phyloP scores from a whole-genome alignment of 2,329 filamentous ascomycete genomes.

The Neopestalotiopsis clavispora region DNA sequence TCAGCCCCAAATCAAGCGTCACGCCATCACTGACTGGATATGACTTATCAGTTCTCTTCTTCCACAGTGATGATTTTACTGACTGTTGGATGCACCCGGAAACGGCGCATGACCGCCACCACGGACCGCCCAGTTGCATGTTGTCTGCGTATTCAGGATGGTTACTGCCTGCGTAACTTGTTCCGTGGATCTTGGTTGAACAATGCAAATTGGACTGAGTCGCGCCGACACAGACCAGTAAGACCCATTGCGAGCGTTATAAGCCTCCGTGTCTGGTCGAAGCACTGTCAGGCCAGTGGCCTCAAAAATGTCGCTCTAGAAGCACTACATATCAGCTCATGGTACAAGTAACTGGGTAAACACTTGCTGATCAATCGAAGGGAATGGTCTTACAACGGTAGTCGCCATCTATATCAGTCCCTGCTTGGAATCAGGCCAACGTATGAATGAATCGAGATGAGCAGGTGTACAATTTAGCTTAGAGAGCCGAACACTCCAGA shows the following conservation, averaged over 20 bases:
- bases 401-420: too few relatives aligned
- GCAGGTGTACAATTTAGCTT: too few relatives aligned
- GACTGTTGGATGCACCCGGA: conserved; percentile 9
- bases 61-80: background rate
- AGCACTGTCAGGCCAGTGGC: background rate
- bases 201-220: conserved; percentile 6
- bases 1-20: conserved; percentile 28
- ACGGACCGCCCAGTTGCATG: conserved; percentile 7
- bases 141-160: conserved; percentile 7
- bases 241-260: background rate
- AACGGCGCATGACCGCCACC: conserved; percentile 10
- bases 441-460: too few relatives aligned
- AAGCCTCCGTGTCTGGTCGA: background rate
- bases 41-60: background rate
- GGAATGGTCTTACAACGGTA: too few relatives aligned
- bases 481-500: too few relatives aligned
- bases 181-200: background rate
- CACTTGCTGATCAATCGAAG: background rate
- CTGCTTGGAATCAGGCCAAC: too few relatives aligned
- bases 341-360: background rate
- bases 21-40: conserved; percentile 18
- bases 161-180: conserved; percentile 4
- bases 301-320: conserved; percentile 3
- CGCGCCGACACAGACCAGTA: conserved; percentile 12
- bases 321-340: background rate